A percentile compares a stretch with the other conserved stretches of the same genome.
phyloP scores from a whole-genome alignment of 164 flowering plant species.

The Stephania japonica region DNA sequence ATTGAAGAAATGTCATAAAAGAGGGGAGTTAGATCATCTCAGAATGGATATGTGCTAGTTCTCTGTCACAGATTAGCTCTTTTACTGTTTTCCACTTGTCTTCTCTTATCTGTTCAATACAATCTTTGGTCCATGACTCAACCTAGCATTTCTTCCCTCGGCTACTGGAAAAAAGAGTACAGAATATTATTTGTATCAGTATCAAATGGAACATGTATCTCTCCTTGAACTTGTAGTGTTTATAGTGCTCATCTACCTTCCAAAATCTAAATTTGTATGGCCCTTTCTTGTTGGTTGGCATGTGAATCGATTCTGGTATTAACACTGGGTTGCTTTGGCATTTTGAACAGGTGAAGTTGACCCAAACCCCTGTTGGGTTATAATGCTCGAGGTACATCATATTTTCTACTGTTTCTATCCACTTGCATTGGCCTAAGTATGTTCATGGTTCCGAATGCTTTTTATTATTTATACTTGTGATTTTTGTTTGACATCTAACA shows the following conservation, averaged over 20 bases:
- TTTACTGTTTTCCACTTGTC: not conserved
- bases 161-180: too few relatives aligned
- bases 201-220: not conserved
- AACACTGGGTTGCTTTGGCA: conserved; percentile 11
- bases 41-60: not conserved
- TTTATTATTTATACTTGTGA: too few relatives aligned
- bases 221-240: conserved; percentile 1
- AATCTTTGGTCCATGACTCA: not conserved
- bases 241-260: not conserved
- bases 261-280: not conserved
- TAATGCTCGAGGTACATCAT: conserved; percentile 88
- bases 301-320: conserved; percentile 12
- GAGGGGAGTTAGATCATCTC: not conserved
- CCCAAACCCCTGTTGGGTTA: conserved; percentile 92
- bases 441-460: conserved; percentile 1
- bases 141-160: not conserved
- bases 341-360: conserved; percentile 49
- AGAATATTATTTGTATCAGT: not conserved
- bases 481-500: too few relatives aligned
- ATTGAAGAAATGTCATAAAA: not conserved
- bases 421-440: not conserved
- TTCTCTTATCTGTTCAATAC: not conserved
- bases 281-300: not conserved
- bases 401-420: not conserved
- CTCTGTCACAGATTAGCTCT: not conserved